Base-by-base conservation (phyloP, 2,329 filamentous ascomycete genomes). In the Penicillium digitatum region DNA sequence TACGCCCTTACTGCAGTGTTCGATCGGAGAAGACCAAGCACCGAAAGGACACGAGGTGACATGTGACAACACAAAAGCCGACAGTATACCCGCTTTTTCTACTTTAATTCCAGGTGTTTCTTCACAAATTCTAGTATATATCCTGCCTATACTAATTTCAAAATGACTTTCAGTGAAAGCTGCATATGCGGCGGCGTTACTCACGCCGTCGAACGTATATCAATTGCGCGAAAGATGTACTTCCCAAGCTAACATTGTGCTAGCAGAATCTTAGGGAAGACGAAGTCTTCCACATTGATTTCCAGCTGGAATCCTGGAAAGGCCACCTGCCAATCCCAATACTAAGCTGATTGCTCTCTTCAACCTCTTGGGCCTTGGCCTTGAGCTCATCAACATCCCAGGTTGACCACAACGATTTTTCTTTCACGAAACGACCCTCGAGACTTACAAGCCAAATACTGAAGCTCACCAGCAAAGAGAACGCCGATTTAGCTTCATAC, bases 161-260 rank as follows among this genome's bases (percentile, higher is more conserved):
- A 22, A 9, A 71, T 71, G 69, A 55, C 66, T 52, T 48, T 69
- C 10, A 64, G 54, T 32, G 69, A 69, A 60, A 69, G 66, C 60
- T 73, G 70, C 64, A 59, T 72, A 62, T 73, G 71, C 56, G 69
- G 70, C 11, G 63, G 56, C 35, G 55, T 72, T 55, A 61, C 61
- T 18, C 72, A 72, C 53, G 38, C 65, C 42, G 64, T 63, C 48
- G 63, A 66, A 18, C 65, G 67, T 66, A 61, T 43, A 22, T 62
- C 18, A 11, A 16, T 32, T 31, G 2, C 24, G 18, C 20, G 4
- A 18, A 29, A 7, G 4, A 3, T 0, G 16, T 12, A 26, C 45
- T 32, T 34, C 22, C 7, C 14, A 26, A 5, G 20, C 40, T 52
- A 32, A 54, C 26, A 27, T 12, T 7, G 22, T 37, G 27, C 11